A percentile compares a stretch with the other conserved stretches of the same genome.
These are phyloP conservation scores for Fusarium camptoceras DNA, from an alignment of 2,329 filamentous ascomycete genomes.

Conservation along the genomic window DNA sequence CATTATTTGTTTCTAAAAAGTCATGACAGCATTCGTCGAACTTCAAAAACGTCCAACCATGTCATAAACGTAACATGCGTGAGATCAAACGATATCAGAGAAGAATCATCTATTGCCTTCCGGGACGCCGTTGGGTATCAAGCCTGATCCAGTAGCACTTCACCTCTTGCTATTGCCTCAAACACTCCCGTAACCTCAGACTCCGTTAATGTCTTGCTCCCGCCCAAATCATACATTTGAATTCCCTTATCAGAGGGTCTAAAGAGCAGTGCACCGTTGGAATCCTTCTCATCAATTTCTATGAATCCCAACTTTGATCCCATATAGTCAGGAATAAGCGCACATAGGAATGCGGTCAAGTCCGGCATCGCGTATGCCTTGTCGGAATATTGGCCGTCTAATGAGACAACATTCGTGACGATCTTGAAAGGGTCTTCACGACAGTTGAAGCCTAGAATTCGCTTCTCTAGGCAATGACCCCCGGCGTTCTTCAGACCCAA, in stretches of 20 bases:
- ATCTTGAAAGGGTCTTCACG: constrained; percentile 37
- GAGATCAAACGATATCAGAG: background rate
- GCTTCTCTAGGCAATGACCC: constrained; percentile 30
- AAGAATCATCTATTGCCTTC: constrained; percentile 3
- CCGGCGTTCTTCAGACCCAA: constrained; percentile 27
- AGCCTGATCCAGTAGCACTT: constrained; percentile 10
- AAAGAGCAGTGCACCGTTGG: constrained; percentile 36
- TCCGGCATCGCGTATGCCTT: constrained; percentile 38
- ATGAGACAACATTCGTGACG: constrained; percentile 30
- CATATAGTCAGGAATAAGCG: constrained; percentile 21
- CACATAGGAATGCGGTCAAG: constrained; percentile 34
- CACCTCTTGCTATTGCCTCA: background rate
- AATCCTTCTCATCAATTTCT: constrained; percentile 16
- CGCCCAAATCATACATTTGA: constrained; percentile 32
- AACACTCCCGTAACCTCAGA: constrained; percentile 4
- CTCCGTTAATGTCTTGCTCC: constrained; percentile 7
- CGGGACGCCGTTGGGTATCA: constrained; percentile 26
- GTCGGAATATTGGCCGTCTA: constrained; percentile 32
- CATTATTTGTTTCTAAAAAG: background rate
- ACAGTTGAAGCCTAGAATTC: constrained; percentile 44
- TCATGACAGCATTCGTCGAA: background rate
- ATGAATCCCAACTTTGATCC: constrained; percentile 16
- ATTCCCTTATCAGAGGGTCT: constrained; percentile 25
- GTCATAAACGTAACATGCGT: background rate
- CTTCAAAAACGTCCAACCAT: background rate